These are phyloP conservation scores for Carex kokanica DNA, from an alignment of 176 grass and related monocot genomes.

Conservation along the genomic window DNA sequence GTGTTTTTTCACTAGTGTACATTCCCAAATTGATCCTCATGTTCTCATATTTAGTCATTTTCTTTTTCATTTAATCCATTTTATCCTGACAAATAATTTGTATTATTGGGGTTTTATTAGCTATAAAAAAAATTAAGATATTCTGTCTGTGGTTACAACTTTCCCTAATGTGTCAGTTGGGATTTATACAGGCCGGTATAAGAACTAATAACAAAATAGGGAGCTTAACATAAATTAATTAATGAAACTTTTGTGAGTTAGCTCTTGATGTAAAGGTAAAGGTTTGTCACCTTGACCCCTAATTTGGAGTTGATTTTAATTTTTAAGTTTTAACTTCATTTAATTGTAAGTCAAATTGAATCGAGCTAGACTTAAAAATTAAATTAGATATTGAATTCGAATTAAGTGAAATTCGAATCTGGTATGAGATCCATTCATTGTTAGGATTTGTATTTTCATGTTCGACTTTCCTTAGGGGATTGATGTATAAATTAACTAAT, in stretches of 20 bases:
- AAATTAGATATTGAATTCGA: no score
- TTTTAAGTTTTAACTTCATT: no score
- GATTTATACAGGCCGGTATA: not conserved
- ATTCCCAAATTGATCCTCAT: constrained; percentile 36
- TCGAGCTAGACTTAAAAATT: no score
- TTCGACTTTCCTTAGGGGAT: no score
- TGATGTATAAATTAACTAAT: no score
- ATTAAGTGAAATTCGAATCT: no score
- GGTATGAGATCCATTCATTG: no score
- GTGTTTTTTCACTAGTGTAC: constrained; percentile 50
- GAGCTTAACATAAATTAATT: not conserved
- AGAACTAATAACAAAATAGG: not conserved
- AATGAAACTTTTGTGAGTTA: constrained; percentile 23
- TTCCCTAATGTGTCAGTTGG: not conserved
- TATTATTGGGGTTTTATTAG: not conserved
- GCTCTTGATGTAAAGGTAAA: constrained; percentile 49
- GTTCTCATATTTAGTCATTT: constrained; percentile 75
- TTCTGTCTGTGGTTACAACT: not conserved
- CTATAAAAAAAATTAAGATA: not conserved
- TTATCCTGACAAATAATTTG: constrained; percentile 39
- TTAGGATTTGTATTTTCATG: no score
- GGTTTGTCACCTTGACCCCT: constrained; percentile 39
- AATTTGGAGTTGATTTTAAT: no score
- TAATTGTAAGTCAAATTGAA: no score
- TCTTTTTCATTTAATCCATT: constrained; percentile 36